Evolutionary conservation across 31 red algal genomes (phyloP).

Genomic region (Asparagopsis taxiformis): DNA sequence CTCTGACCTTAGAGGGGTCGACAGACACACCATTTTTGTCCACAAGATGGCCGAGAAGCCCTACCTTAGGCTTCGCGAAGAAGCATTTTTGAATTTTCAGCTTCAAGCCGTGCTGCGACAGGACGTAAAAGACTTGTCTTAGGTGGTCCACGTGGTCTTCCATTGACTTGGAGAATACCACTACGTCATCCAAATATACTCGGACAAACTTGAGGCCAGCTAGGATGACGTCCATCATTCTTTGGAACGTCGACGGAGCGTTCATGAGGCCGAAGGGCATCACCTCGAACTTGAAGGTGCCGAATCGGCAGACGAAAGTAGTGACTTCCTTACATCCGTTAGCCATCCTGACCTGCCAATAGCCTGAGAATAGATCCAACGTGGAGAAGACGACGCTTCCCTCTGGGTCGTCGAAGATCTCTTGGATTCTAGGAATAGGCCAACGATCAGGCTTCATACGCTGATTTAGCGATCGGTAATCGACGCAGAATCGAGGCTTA

Average conservation of each 20-base stretch:
- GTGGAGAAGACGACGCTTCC: conserved; percentile 14
- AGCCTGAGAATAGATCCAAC: conserved; percentile 4
- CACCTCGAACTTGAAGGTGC: conserved; percentile 19
- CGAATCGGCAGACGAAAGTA: conserved; percentile 12
- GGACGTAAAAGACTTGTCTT: no score
- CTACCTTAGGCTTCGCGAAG: no score
- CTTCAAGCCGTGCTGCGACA: no score
- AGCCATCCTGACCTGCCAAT: conserved; percentile 12
- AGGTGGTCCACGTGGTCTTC: no score
- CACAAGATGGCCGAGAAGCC: no score
- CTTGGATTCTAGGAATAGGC: conserved; percentile 13
- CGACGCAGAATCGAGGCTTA: conserved; percentile 15
- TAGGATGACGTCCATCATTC: conserved; percentile 1
- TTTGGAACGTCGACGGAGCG: conserved; percentile 25
- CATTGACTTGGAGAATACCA: no score
- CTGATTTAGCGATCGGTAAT: conserved; percentile 18
- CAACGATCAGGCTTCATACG: conserved; percentile 22
- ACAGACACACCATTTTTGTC: no score
- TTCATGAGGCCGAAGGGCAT: conserved; percentile 26
- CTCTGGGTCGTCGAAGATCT: conserved; percentile 7
- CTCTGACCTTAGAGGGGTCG: no score
- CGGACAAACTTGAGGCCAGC: no score
- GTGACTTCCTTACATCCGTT: conserved; percentile 13
- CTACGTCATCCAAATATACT: no score
- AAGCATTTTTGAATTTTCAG: no score